Evolutionary conservation across 352 stramenopile species (phyloP), one percentile per base, ranked within the genome.

Genomic region (Pythium pyrilobum): DNA sequence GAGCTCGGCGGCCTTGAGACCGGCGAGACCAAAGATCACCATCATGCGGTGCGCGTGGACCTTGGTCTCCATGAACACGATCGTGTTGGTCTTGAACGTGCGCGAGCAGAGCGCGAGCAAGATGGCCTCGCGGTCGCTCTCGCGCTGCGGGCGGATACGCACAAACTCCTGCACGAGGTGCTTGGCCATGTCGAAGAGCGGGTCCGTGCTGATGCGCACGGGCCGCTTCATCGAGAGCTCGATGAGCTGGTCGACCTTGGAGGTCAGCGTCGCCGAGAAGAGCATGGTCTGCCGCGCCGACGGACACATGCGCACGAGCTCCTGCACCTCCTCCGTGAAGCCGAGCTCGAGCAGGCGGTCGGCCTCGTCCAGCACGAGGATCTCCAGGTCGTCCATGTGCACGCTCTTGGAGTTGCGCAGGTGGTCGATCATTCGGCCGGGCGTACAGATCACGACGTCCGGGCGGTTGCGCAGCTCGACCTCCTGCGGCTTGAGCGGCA

Each of bases 61-160:
- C 73, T 99, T 99, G 7, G 93, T 99, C 74, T 99, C 95, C 83
- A 98, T 99, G 66, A 99, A 99, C 20, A 99, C 92, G 68, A 99
- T 99, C 51, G 91, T 96, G 62, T 95, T 92, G 23, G 77, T 78
- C 37, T 77, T 92, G 74, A 99, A 99, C 20, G 95, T 98, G 50
- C 96, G 85, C 32, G 87, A 98, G 20, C 97, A 87, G 20, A 99
- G 72, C 37, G 94, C 88, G n/a, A 99, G 54, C 18, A 99, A 59
- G 72, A 98, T 98, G 0, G 89, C 91, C 62, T 99, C 96, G 16
- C 93, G 89, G 58, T 98, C 96, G 21, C 96, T 76, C 75, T 96
- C 88, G 54, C 86, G 81, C 48, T 87, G 77, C 24, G 79, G 74
- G 59, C 85, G 85, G 56, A 99, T 92, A 51, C 96, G 87, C 24